Evolutionary conservation across 2,329 filamentous ascomycete genomes (phyloP).

Genomic region (Neurospora sp.): DNA sequence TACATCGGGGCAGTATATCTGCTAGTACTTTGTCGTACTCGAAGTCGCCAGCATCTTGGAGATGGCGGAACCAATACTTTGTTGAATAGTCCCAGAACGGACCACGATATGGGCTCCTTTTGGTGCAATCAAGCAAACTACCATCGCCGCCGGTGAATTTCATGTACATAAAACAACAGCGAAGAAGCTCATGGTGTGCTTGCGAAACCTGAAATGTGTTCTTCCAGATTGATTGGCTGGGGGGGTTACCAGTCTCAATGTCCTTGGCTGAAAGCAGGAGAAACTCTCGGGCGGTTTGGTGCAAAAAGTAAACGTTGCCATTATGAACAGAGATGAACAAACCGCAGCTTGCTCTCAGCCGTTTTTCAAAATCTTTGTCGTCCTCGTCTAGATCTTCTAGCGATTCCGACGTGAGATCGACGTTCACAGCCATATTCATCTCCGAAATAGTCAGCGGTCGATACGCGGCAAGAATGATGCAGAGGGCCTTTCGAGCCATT

Average conservation of each 20-base stretch:
- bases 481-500: conserved; percentile 4
- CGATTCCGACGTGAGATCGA: not conserved
- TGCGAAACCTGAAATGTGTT: no score
- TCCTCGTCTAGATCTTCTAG: conserved; percentile 3
- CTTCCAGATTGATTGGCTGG: no score
- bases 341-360: conserved; percentile 18
- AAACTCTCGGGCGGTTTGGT: conserved; percentile 25
- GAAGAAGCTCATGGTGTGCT: not conserved
- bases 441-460: conserved; percentile 10
- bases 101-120: not conserved
- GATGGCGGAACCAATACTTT: not conserved
- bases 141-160: not conserved
- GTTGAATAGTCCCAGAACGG: not conserved
- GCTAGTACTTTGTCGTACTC: not conserved
- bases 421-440: conserved; percentile 12
- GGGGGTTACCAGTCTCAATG: no score
- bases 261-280: conserved; percentile 16
- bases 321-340: conserved; percentile 21
- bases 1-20: not conserved
- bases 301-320: conserved; percentile 20
- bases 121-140: not conserved
- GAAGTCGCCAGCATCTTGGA: not conserved
- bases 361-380: conserved; percentile 11
- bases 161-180: not conserved
- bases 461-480: conserved; percentile 9